Evolutionary conservation across 2,329 filamentous ascomycete genomes (phyloP).

Genomic region (Ophiocordyceps robertsii): DNA sequence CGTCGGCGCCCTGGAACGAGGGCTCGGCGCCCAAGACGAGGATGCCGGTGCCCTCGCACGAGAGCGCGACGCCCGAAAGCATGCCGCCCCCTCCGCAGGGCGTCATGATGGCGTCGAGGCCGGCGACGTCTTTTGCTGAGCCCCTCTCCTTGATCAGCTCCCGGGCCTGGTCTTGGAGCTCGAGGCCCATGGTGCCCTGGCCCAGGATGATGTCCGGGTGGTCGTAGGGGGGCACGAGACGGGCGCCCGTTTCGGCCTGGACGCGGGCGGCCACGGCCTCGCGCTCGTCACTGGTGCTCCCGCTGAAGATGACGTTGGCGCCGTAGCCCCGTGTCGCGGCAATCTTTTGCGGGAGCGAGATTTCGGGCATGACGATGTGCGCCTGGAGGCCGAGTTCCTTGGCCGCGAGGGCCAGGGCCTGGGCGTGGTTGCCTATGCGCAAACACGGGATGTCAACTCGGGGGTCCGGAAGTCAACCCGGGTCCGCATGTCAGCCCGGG

Average conservation of each 20-base stretch:
- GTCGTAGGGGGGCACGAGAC: slow-evolving; percentile 80
- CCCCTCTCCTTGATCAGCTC: slow-evolving; percentile 27
- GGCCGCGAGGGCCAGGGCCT: slow-evolving; percentile 80
- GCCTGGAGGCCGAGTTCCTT: slow-evolving; percentile 59
- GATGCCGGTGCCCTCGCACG: slow-evolving; percentile 56
- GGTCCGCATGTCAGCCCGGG: too few species aligned
- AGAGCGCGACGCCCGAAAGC: slow-evolving; percentile 70
- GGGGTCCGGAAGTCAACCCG: too few species aligned
- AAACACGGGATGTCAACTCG: too few species aligned
- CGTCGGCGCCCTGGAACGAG: slow-evolving; percentile 68
- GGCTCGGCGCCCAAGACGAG: slow-evolving; percentile 82
- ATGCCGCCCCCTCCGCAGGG: slow-evolving; percentile 84
- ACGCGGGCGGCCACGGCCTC: slow-evolving; percentile 64
- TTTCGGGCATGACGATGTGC: slow-evolving; percentile 86
- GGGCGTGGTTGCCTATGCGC: slow-evolving; percentile 72
- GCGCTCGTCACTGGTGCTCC: slow-evolving; percentile 66
- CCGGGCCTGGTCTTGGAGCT: slow-evolving; percentile 62
- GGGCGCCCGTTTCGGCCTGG: slow-evolving; percentile 57
- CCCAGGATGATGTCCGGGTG: slow-evolving; percentile 85
- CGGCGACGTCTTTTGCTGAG: slow-evolving; percentile 1
- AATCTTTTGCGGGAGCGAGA: slow-evolving; percentile 75
- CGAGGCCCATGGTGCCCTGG: slow-evolving; percentile 79
- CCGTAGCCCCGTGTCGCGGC: slow-evolving; percentile 69
- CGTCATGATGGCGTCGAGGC: slow-evolving; percentile 60
- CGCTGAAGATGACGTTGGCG: slow-evolving; percentile 67